Percentiles rank a stretch among this genome's conserved stretches.
Conservation (phyloP, 2,329 filamentous ascomycete species). For the Hypoxylon sp. region DNA sequence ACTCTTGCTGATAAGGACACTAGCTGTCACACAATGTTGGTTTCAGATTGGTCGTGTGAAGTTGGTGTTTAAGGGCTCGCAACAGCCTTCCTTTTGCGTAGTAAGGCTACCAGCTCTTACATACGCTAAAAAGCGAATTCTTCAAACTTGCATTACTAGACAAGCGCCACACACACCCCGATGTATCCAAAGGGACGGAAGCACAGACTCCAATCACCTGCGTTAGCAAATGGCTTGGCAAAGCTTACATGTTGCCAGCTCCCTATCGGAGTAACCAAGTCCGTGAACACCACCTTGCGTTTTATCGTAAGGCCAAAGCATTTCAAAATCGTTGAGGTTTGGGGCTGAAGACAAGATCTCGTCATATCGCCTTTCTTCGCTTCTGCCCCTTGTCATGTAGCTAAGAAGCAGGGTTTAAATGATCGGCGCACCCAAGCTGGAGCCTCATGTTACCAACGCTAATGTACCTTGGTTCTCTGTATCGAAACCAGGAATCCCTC, state of each 20-base stretch:
- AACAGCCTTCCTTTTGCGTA: conserved; percentile 34
- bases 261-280: conserved; percentile 39
- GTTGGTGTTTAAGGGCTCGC: conserved; percentile 22
- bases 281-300: conserved; percentile 26
- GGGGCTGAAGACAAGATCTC: conserved; percentile 20
- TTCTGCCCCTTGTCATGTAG: neutral
- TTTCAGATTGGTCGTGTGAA: conserved; percentile 34
- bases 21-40: conserved; percentile 24
- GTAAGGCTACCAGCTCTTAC: conserved; percentile 39
- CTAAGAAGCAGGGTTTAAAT: conserved; percentile 7
- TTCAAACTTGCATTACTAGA: conserved; percentile 35
- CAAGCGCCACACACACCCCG: conserved; percentile 27
- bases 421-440: conserved; percentile 20
- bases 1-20: conserved; percentile 17
- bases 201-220: conserved; percentile 15
- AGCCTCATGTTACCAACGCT: conserved; percentile 20
- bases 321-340: conserved; percentile 26
- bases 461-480: neutral
- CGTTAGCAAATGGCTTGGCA: conserved; percentile 15
- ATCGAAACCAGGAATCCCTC: conserved; percentile 12
- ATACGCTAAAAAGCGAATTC: conserved; percentile 20
- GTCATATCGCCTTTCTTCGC: conserved; percentile 13
- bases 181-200: conserved; percentile 14
- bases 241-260: conserved; percentile 32
- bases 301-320: conserved; percentile 19